phyloP scores from a whole-genome alignment of 73 alveolate genomes.

The Paramecium sonneborni region DNA sequence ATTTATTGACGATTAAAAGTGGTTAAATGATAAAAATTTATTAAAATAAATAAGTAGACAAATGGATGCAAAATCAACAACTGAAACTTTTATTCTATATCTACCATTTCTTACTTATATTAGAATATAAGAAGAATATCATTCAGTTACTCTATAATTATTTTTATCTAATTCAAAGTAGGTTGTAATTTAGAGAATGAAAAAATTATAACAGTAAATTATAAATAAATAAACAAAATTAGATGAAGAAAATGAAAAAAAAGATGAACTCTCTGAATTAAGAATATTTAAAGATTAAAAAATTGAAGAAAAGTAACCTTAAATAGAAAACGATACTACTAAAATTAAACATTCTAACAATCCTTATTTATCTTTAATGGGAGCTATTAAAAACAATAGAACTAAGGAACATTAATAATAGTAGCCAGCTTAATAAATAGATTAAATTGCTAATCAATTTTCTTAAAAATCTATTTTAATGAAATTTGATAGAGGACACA shows the following conservation, averaged over 20 bases:
- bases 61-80: conserved; percentile 29
- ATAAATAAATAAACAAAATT: background rate
- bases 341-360: background rate
- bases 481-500: background rate
- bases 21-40: background rate
- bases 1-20: background rate
- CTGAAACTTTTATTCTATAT: background rate
- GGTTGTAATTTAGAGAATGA: background rate
- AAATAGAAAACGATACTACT: background rate
- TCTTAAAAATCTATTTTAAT: background rate
- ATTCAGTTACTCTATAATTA: background rate
- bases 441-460: background rate
- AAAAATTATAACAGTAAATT: background rate
- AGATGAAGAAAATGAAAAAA: background rate
- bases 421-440: background rate
- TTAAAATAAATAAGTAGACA: background rate
- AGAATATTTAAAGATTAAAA: background rate
- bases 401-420: background rate
- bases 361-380: background rate
- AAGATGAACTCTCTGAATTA: background rate
- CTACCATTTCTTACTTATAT: background rate
- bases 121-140: background rate
- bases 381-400: background rate
- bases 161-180: background rate
- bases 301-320: background rate